These are phyloP conservation scores for Iris pallida DNA, from an alignment of 116 monocot genomes.

Conservation along the genomic window DNA sequence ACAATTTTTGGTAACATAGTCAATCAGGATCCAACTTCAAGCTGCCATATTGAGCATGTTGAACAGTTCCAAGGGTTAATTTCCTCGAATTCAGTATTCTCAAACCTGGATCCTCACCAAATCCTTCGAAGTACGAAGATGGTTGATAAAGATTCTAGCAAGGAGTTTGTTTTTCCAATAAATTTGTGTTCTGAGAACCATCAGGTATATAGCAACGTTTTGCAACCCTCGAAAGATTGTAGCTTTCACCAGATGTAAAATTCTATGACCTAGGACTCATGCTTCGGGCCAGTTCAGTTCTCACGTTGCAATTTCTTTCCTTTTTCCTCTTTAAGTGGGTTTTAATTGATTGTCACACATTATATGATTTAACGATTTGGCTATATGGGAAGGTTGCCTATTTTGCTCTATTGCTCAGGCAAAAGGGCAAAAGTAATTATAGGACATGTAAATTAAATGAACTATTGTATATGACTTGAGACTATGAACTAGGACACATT, in stretches of 20 bases:
- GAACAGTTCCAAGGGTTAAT: conserved; percentile 12
- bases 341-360: not conserved
- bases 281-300: conserved; percentile 1
- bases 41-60: not conserved
- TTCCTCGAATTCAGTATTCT: conserved; percentile 22
- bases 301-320: conserved; percentile 2
- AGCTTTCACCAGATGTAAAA: conserved; percentile 2
- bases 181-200: conserved; percentile 10
- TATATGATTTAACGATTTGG: not conserved
- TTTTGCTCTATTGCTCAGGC: not conserved
- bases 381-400: not conserved
- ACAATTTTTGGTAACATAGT: conserved; percentile 3
- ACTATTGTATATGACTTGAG: too few species aligned
- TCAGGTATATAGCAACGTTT: conserved; percentile 13
- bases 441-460: not conserved
- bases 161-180: conserved; percentile 13
- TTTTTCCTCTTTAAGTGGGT: not conserved
- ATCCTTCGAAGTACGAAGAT: conserved; percentile 19
- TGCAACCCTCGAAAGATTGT: conserved; percentile 25
- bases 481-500: not conserved
- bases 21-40: not conserved
- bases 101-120: conserved; percentile 35
- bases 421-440: not conserved
- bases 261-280: conserved; percentile 2
- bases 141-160: conserved; percentile 13